These are phyloP conservation scores for Debaryomyces psychrophilus DNA, from an alignment of 1,139 yeast genomes.

Conservation along the genomic window DNA sequence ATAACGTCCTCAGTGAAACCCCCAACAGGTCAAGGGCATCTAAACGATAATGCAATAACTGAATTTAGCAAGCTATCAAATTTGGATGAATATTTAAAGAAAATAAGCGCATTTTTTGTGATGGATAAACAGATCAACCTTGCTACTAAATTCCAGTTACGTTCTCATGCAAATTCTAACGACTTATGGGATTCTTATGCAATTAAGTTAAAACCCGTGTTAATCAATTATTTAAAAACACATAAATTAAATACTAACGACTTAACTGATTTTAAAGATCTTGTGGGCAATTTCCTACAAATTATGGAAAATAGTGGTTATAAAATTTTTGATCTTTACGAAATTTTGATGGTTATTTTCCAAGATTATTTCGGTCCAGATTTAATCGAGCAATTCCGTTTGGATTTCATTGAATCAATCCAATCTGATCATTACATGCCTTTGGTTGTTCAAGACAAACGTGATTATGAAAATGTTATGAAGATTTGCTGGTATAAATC, in stretches of 20 bases:
- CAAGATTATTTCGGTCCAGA: constrained; percentile 60
- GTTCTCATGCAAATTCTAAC: constrained; percentile 61
- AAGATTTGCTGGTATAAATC: constrained; percentile 72
- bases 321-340: constrained; percentile 62
- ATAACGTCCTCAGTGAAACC: constrained; percentile 40
- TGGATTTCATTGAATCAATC: constrained; percentile 63
- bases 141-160: constrained; percentile 56
- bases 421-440: constrained; percentile 91
- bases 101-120: constrained; percentile 75
- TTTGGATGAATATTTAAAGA: constrained; percentile 59
- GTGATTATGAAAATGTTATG: constrained; percentile 65
- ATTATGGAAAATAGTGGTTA: constrained; percentile 75
- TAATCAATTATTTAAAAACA: constrained; percentile 38
- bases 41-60: constrained; percentile 13
- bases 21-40: constrained; percentile 16
- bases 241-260: constrained; percentile 37
- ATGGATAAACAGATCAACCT: constrained; percentile 69
- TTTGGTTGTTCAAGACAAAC: constrained; percentile 61
- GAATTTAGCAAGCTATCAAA: constrained; percentile 25
- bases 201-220: constrained; percentile 59
- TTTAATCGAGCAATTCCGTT: constrained; percentile 58
- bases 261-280: constrained; percentile 47
- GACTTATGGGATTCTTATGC: constrained; percentile 79
- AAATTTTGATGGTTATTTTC: constrained; percentile 61
- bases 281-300: constrained; percentile 74